phyloP scores from a whole-genome alignment of 1,284 basidiomycete species.

The Tylopilus sp. region DNA sequence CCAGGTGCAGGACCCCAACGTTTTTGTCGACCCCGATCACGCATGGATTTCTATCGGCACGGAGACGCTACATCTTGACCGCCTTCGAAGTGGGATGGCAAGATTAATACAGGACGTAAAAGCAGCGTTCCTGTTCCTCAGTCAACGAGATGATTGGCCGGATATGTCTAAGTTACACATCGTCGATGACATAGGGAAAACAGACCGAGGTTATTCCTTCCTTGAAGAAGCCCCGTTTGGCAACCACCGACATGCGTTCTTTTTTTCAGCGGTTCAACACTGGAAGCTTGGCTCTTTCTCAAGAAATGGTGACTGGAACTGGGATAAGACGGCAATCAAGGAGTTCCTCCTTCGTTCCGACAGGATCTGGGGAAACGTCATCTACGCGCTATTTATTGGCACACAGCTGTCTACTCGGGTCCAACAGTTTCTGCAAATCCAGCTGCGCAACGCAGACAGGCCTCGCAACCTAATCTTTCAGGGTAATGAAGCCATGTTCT shows the following conservation, averaged over 20 bases:
- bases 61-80: background rate
- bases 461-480: slow-evolving; percentile 4
- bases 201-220: slow-evolving; percentile 4
- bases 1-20: slow-evolving; percentile 3
- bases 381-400: background rate
- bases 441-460: slow-evolving; percentile 2
- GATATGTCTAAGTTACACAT: background rate
- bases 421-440: slow-evolving; percentile 1
- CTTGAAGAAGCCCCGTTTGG: slow-evolving; percentile 1
- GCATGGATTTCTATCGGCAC: slow-evolving; percentile 8
- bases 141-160: background rate
- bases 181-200: background rate
- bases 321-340: background rate
- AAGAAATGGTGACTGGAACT: background rate
- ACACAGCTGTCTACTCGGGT: background rate
- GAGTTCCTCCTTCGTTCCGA: background rate
- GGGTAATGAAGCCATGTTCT: background rate
- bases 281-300: background rate
- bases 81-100: background rate
- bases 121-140: background rate
- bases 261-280: background rate
- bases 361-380: background rate
- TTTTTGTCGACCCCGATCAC: background rate
- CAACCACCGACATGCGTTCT: background rate
- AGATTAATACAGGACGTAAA: background rate